phyloP scores from a whole-genome alignment of 1,139 yeast species.

The Magnusiomyces ingens region DNA sequence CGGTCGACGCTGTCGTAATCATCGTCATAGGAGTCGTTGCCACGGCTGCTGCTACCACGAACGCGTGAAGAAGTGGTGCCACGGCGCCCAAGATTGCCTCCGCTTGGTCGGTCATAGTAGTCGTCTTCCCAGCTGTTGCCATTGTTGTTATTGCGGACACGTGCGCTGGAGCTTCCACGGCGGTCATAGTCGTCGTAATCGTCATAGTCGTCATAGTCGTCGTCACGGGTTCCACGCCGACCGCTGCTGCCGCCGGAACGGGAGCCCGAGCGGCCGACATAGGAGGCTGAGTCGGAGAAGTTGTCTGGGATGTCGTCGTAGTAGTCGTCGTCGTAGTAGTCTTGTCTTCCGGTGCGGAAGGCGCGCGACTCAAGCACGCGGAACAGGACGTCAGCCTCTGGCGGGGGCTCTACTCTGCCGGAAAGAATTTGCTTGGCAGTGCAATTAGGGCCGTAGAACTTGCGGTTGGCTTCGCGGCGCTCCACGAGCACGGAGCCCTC shows the following conservation, averaged over 20 bases:
- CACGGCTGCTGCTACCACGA: neutral
- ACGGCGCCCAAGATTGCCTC: neutral
- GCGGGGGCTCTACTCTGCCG: constrained; percentile 88
- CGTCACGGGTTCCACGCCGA: constrained; percentile 29
- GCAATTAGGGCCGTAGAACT: constrained; percentile 82
- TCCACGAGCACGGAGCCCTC: constrained; percentile 95
- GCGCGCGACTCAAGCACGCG: constrained; percentile 81
- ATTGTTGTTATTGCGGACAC: constrained; percentile 28
- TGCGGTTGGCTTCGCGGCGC: constrained; percentile 93
- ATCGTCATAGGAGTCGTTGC: constrained; percentile 59
- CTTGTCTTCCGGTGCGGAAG: constrained; percentile 46
- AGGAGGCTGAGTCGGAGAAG: constrained; percentile 27
- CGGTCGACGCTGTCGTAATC: constrained; percentile 51
- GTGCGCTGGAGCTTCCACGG: constrained; percentile 5
- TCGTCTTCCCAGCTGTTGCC: constrained; percentile 13
- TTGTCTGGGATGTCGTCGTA: constrained; percentile 66
- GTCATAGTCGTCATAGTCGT: constrained; percentile 33
- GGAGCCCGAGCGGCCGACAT: constrained; percentile 15
- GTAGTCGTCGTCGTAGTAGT: constrained; percentile 54
- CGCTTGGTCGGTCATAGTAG: constrained; percentile 7
- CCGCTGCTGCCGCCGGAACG: constrained; percentile 18
- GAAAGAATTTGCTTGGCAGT: constrained; percentile 77
- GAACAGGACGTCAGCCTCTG: constrained; percentile 85
- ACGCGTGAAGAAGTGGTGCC: constrained; percentile 13
- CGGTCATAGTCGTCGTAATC: constrained; percentile 21